Evolutionary conservation across 2,329 filamentous ascomycete genomes (phyloP).

Genomic region (Epichloe brachyelytri): DNA sequence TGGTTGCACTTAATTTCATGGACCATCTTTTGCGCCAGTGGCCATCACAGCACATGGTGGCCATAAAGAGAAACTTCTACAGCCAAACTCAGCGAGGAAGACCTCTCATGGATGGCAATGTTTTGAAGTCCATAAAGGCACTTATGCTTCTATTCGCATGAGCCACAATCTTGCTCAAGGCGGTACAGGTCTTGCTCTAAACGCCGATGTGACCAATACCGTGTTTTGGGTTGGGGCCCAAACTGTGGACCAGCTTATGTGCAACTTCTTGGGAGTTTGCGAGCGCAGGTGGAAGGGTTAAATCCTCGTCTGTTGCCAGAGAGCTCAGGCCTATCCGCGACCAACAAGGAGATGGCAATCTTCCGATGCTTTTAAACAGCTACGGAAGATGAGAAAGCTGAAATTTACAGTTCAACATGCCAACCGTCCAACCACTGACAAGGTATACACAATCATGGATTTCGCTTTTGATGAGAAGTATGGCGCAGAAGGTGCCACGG

Average conservation of each 20-base stretch:
- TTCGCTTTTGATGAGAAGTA: conserved; percentile 35
- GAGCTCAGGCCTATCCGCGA: conserved; percentile 23
- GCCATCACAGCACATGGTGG: conserved; percentile 53
- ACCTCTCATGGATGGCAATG: conserved; percentile 40
- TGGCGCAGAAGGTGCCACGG: conserved; percentile 32
- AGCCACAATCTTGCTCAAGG: conserved; percentile 39
- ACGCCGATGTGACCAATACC: conserved; percentile 83
- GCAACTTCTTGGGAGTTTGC: conserved; percentile 20
- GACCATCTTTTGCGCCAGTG: conserved; percentile 77
- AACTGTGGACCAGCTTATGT: conserved; percentile 24
- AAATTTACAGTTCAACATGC: conserved; percentile 42
- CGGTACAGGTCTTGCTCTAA: conserved; percentile 59
- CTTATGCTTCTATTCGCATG: conserved; percentile 74
- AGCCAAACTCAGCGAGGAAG: conserved; percentile 33
- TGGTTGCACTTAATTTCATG: conserved; percentile 78
- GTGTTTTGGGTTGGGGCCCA: conserved; percentile 59
- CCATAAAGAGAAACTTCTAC: conserved; percentile 80
- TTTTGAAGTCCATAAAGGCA: conserved; percentile 74
- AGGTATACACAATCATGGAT: conserved; percentile 38
- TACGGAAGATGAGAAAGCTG: conserved; percentile 41
- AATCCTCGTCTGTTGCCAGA: conserved; percentile 14
- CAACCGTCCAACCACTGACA: conserved; percentile 30
- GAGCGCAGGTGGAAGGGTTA: conserved; percentile 17
- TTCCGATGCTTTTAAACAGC: conserved; percentile 40
- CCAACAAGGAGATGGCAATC: conserved; percentile 15